Conservation (phyloP, 228 moss, liverwort and hornwort genomes). For the Sphagnum fallax region DNA sequence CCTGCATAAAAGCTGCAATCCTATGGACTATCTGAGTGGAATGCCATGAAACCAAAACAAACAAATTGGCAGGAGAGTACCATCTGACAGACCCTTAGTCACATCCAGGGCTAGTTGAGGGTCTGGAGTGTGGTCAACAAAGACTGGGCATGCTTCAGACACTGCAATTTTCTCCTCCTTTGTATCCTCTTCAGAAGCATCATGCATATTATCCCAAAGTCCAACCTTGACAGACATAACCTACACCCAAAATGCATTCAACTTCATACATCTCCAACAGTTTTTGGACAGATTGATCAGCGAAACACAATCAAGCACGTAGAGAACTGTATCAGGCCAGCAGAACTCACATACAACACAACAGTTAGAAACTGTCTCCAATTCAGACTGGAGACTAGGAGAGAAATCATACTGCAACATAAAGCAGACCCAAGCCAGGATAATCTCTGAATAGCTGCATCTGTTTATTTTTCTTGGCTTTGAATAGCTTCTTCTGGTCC, state of each 20-base stretch:
- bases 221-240: conserved; percentile 83
- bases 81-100: conserved; percentile 13
- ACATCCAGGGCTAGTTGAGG: conserved; percentile 3
- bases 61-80: conserved; percentile 4
- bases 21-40: too few species aligned
- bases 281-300: too few species aligned
- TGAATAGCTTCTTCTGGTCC: conserved; percentile 23
- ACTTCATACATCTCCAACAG: too few species aligned
- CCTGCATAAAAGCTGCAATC: too few species aligned
- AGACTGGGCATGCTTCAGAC: conserved; percentile 25
- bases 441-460: conserved; percentile 49
- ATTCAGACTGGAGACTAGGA: not conserved
- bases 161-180: conserved; percentile 13
- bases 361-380: too few species aligned
- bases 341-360: too few species aligned
- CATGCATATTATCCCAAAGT: conserved; percentile 69
- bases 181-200: conserved; percentile 35
- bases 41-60: too few species aligned
- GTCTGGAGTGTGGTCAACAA: conserved; percentile 30
- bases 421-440: conserved; percentile 84
- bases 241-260: conserved; percentile 23
- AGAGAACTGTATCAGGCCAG: too few species aligned
- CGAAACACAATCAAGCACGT: too few species aligned
- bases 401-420: conserved; percentile 65
- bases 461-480: conserved; percentile 29